These are phyloP conservation scores for Raddia distichophylla DNA, from an alignment of 176 grass and related monocot species.

Conservation along the genomic window DNA sequence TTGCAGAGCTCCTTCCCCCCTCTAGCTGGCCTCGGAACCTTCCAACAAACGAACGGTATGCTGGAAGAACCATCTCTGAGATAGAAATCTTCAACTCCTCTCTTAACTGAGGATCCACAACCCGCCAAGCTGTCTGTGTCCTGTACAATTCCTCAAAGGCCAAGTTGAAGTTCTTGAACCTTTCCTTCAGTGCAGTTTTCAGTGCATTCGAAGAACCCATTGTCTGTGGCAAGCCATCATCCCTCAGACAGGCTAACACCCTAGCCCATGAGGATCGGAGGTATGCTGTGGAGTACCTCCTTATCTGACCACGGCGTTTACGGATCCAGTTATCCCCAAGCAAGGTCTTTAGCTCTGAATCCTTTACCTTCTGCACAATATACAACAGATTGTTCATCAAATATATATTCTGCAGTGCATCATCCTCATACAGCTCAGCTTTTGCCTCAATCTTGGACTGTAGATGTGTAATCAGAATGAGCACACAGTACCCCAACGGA, in stretches of 20 bases:
- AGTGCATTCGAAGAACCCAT: conserved; percentile 55
- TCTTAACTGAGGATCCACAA: conserved; percentile 81
- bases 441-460: conserved; percentile 84
- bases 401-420: conserved; percentile 82
- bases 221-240: conserved; percentile 70
- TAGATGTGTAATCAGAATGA: conserved; percentile 73
- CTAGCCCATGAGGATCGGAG: conserved; percentile 81
- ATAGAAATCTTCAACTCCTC: conserved; percentile 89
- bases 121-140: conserved; percentile 80
- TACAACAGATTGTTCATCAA: conserved; percentile 97
- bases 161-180: conserved; percentile 91
- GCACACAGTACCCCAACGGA: conserved; percentile 61
- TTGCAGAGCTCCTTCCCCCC: conserved; percentile 60
- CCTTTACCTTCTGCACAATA: conserved; percentile 88
- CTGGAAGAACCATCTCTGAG: conserved; percentile 74
- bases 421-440: conserved; percentile 77
- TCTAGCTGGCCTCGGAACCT: conserved; percentile 75
- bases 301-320: conserved; percentile 73
- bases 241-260: conserved; percentile 81
- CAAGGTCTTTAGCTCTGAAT: conserved; percentile 77
- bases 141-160: conserved; percentile 84
- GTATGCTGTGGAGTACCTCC: conserved; percentile 80
- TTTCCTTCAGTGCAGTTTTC: conserved; percentile 76
- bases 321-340: conserved; percentile 96
- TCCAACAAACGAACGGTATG: conserved; percentile 81